phyloP scores from a whole-genome alignment of 768 basidiomycete genomes.

The Hygrophorus pudorinus region DNA sequence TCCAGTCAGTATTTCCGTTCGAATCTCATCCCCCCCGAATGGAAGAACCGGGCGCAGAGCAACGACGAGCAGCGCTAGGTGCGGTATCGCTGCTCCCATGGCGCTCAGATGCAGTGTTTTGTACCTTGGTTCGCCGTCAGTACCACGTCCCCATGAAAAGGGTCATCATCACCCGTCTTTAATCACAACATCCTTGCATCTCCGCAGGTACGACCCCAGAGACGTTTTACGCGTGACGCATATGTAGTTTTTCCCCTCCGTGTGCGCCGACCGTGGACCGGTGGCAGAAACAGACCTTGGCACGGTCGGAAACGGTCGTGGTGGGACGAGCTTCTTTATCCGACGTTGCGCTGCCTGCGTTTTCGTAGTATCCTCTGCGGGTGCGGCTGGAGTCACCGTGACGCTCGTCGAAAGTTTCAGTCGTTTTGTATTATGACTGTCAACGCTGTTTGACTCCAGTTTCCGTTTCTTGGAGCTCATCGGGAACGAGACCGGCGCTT shows the following conservation, averaged over 20 bases:
- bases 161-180: slow-evolving; percentile 48
- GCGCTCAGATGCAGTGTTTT: slow-evolving; percentile 67
- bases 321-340: slow-evolving; percentile 61
- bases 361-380: slow-evolving; percentile 13
- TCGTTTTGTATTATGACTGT: not conserved
- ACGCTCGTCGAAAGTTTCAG: not conserved
- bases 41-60: slow-evolving; percentile 73
- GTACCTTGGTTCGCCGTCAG: slow-evolving; percentile 34
- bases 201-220: slow-evolving; percentile 62
- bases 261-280: slow-evolving; percentile 69
- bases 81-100: slow-evolving; percentile 87
- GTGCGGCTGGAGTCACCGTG: not conserved
- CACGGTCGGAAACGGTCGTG: slow-evolving; percentile 69
- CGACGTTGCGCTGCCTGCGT: slow-evolving; percentile 16
- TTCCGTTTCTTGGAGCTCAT: slow-evolving; percentile 28
- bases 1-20: slow-evolving; percentile 53
- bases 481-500: slow-evolving; percentile 8
- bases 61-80: slow-evolving; percentile 56
- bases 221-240: slow-evolving; percentile 71
- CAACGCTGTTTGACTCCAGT: slow-evolving; percentile 17
- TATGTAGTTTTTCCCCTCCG: slow-evolving; percentile 73
- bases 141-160: not conserved
- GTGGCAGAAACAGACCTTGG: slow-evolving; percentile 68
- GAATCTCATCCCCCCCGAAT: slow-evolving; percentile 51
- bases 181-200: slow-evolving; percentile 64